Conservation (phyloP, 2,329 filamentous ascomycete genomes). For the Didymella pomorum region DNA sequence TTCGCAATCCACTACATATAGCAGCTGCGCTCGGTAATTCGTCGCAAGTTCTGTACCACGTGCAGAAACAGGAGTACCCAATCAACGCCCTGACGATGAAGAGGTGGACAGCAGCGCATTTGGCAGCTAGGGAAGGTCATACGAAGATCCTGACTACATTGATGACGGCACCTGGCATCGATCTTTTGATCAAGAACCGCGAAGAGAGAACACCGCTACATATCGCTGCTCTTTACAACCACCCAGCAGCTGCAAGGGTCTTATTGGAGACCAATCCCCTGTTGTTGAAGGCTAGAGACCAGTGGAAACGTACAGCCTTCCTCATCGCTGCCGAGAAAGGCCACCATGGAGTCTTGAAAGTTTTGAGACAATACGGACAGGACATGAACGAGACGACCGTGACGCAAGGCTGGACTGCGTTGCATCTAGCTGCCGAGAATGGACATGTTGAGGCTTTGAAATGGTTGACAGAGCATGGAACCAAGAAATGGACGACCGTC, state of each 20-base stretch:
- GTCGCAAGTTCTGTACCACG: constrained; percentile 20
- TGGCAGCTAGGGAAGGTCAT: constrained; percentile 27
- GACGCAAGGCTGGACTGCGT: constrained; percentile 26
- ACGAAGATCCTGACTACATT: constrained; percentile 26
- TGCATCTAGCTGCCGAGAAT: constrained; percentile 28
- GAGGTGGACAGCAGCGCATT: constrained; percentile 29
- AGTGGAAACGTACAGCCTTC: constrained; percentile 24
- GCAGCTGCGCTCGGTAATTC: constrained; percentile 25
- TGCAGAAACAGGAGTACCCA: constrained; percentile 29
- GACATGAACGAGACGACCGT: constrained; percentile 24
- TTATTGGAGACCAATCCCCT: constrained; percentile 18
- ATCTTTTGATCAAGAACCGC: constrained; percentile 27
- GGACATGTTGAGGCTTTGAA: constrained; percentile 22
- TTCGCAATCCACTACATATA: constrained; percentile 30
- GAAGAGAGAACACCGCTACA: constrained; percentile 28
- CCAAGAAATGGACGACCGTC: constrained; percentile 17
- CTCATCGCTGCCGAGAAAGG: constrained; percentile 25
- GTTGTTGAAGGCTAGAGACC: constrained; percentile 19
- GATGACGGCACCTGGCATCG: constrained; percentile 21
- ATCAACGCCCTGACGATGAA: constrained; percentile 30
- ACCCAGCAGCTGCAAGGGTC: constrained; percentile 18
- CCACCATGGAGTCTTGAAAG: constrained; percentile 22
- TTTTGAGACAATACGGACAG: constrained; percentile 23
- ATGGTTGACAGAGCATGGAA: constrained; percentile 22
- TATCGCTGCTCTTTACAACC: constrained; percentile 24